A percentile compares a stretch with the other conserved stretches of the same genome.
Conservation (phyloP, 805 yeast genomes). For the Metschnikowia continentalis region DNA sequence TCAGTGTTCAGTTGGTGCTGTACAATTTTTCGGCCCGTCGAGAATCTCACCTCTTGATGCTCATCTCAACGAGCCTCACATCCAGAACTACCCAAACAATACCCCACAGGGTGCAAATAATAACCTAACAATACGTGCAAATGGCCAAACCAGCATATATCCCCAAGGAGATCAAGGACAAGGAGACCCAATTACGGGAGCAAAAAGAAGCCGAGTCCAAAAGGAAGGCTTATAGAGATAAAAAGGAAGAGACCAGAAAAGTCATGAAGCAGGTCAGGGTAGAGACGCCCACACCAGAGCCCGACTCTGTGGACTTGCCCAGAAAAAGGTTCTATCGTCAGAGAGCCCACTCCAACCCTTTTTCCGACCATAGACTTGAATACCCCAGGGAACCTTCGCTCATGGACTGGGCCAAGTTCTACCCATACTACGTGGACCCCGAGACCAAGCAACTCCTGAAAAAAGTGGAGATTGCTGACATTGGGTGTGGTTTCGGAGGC, state of each 20-base stretch:
- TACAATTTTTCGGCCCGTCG: background rate
- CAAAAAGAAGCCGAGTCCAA: constrained; percentile 24
- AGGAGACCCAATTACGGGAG: constrained; percentile 18
- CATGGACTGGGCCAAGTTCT: constrained; percentile 84
- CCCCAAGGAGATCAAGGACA: constrained; percentile 11
- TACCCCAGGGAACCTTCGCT: constrained; percentile 76
- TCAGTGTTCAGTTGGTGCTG: background rate
- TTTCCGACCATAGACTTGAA: constrained; percentile 88
- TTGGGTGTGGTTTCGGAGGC: constrained; percentile 98
- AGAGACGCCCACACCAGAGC: constrained; percentile 27
- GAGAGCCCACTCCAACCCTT: constrained; percentile 96
- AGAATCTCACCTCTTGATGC: background rate
- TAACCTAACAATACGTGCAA: background rate
- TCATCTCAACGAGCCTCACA: constrained; percentile 1
- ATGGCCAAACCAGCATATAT: constrained; percentile 14
- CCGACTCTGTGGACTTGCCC: constrained; percentile 53
- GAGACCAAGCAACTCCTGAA: constrained; percentile 40
- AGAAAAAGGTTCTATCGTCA: constrained; percentile 88
- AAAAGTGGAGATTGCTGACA: constrained; percentile 83
- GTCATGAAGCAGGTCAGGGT: constrained; percentile 44
- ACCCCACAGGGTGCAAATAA: background rate
- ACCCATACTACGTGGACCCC: constrained; percentile 55
- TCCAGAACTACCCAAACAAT: background rate
- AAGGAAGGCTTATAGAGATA: constrained; percentile 48
- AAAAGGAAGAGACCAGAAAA: constrained; percentile 42